Evolutionary conservation across 169 alveolate genomes (phyloP).

Genomic region (Cryptosporidium bovis): DNA sequence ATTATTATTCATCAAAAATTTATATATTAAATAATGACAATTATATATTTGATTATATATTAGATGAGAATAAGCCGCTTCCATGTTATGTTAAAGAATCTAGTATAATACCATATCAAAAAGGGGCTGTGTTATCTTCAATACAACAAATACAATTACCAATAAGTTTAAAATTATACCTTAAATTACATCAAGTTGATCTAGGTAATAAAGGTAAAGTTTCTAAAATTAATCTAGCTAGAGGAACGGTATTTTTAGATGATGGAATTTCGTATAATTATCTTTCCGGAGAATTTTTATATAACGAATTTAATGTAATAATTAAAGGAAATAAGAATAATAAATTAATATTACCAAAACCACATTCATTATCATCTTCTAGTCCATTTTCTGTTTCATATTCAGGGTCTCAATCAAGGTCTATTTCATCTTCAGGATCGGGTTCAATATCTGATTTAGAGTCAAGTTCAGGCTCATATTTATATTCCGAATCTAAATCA

Average conservation of each 20-base stretch:
- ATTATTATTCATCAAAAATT: conserved; percentile 14
- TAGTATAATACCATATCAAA: conserved; percentile 46
- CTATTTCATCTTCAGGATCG: not conserved
- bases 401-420: not conserved
- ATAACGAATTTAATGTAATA: conserved; percentile 13
- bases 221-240: conserved; percentile 19
- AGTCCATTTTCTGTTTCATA: conserved; percentile 11
- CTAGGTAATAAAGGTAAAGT: not conserved
- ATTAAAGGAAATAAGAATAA: not conserved
- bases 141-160: conserved; percentile 32
- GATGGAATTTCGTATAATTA: conserved; percentile 68
- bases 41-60: conserved; percentile 21
- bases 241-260: conserved; percentile 45
- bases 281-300: conserved; percentile 48
- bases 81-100: conserved; percentile 66
- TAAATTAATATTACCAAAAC: too few relatives aligned
- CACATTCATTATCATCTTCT: too few relatives aligned
- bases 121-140: conserved; percentile 54
- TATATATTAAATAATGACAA: conserved; percentile 4
- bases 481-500: not conserved
- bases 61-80: not conserved
- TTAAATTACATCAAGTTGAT: not conserved
- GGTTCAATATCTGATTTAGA: not conserved
- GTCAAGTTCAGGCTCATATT: not conserved
- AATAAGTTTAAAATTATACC: conserved; percentile 12